A percentile compares a stretch with the other conserved stretches of the same genome.
These are phyloP conservation scores for Myriosclerotinia curreyana DNA, from an alignment of 2,329 filamentous ascomycete species.

Conservation along the genomic window DNA sequence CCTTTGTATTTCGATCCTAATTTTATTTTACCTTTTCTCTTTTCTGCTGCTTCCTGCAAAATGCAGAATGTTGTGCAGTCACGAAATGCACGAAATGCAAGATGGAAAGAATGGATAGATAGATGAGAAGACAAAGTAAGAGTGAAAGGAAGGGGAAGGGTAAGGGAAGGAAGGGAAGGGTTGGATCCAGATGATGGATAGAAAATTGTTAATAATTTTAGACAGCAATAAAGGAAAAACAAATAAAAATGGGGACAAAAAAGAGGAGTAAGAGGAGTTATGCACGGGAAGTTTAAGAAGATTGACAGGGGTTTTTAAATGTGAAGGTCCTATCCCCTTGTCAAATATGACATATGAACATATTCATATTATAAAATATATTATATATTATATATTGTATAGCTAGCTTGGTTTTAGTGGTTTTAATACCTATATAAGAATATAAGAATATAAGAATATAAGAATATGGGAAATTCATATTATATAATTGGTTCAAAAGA, in stretches of 20 bases:
- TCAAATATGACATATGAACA: too few species aligned
- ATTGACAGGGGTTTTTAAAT: background rate
- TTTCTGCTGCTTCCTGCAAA: slow-evolving; percentile 22
- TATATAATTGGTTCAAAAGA: background rate
- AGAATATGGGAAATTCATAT: background rate
- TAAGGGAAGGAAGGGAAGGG: background rate
- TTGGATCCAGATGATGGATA: slow-evolving; percentile 8
- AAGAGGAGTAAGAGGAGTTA: too few species aligned
- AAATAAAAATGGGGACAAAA: background rate
- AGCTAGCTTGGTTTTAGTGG: too few species aligned
- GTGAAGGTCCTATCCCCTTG: too few species aligned
- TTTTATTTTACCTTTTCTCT: too few species aligned
- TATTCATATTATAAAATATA: too few species aligned
- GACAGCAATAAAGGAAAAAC: background rate
- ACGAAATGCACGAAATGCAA: slow-evolving; percentile 15
- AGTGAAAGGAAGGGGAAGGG: too few species aligned
- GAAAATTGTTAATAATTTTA: background rate
- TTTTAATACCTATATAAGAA: too few species aligned
- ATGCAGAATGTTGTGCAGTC: slow-evolving; percentile 16
- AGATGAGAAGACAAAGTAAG: background rate
- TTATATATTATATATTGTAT: too few species aligned
- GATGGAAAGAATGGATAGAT: slow-evolving; percentile 9
- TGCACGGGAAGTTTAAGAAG: slow-evolving; percentile 5
- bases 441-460: too few species aligned
- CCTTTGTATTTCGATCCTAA: background rate